These are phyloP conservation scores for Saccharomyces hybrid DNA, from an alignment of 1,139 yeast species.

Conservation along the genomic window DNA sequence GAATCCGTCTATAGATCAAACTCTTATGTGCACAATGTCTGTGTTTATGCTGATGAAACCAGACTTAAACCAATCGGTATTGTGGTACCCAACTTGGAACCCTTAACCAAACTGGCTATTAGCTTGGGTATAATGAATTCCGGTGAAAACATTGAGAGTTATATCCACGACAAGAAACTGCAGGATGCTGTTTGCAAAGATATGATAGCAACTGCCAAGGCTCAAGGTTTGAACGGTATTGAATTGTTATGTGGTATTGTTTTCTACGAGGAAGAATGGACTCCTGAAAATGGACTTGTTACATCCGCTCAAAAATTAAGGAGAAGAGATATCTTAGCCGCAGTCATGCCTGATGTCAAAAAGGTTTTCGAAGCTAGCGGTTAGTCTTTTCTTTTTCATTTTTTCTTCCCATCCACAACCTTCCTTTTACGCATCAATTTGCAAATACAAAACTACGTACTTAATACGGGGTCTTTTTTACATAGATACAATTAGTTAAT, in stretches of 20 bases:
- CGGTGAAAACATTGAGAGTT: constrained; percentile 45
- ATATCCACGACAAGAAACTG: constrained; percentile 54
- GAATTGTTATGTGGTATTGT: constrained; percentile 78
- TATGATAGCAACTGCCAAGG: constrained; percentile 68
- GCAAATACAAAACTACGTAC: neutral
- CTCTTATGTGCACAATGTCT: constrained; percentile 65
- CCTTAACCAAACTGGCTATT: constrained; percentile 53
- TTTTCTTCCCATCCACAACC: neutral
- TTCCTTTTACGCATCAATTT: neutral
- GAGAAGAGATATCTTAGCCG: constrained; percentile 79
- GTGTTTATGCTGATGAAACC: constrained; percentile 85
- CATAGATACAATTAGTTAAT: neutral
- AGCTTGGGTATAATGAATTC: constrained; percentile 45
- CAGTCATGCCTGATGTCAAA: constrained; percentile 16
- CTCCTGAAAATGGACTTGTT: constrained; percentile 90
- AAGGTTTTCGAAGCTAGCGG: neutral
- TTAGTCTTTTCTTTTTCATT: neutral
- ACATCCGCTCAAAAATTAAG: constrained; percentile 96
- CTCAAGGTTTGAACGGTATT: constrained; percentile 77
- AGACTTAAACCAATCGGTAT: constrained; percentile 91
- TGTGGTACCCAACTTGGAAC: constrained; percentile 70
- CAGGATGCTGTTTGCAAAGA: constrained; percentile 48
- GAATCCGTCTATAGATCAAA: constrained; percentile 84
- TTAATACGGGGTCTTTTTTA: neutral
- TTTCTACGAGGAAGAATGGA: constrained; percentile 88